Base-by-base conservation (phyloP, 441 rosid genomes). In the Capsella rubella region DNA sequence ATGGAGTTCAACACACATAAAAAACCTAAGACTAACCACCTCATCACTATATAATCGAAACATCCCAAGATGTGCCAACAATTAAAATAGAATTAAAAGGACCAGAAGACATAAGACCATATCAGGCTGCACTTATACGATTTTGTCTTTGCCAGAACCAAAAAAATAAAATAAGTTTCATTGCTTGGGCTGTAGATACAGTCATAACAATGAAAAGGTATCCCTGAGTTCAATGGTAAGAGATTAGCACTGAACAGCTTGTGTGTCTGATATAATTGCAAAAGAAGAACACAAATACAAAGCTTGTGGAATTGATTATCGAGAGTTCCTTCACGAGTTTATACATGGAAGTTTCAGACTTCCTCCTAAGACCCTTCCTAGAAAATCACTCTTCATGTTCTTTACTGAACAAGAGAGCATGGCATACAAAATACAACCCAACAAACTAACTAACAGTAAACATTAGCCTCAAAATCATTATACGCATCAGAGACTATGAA, bases 321-420 rank as follows among this genome's bases (percentile, higher is more conserved):
- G 2, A 3, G 42, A 8, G 61, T 15, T 54, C 18, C 8, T 32
- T 16, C 3, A 28, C 27, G 15, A 64, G 69, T 50, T 32, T 32
- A 16, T 53, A 18, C 57, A 64, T 32, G 46, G 35, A 65, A 64
- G 47, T 51, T 51, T 6, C 59, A 52, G 60, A 37, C 37, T 37
- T 15, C 3, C 1, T n/a, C 69, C 18, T 25, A 35, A 14, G 40
- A 51, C 37, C 40, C 40, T 39, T 43, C 52, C 31, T 42, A 54
- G 46, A 65, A 35, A 11, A 64, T 34, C 21, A 21, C n/a, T 25
- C 21, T 0, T 35, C 6, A 21, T 35, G 25, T 68, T 54, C 42
- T 11, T 15, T 50, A 60, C 14, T 28, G 14, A 71, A 21, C 51
- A 71, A 71, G 74, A 50, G 59, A 60, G 59, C 60, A 71, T 50